Percentiles rank a stretch among this genome's conserved stretches.
phyloP scores from a whole-genome alignment of 768 basidiomycete genomes.

The Podaxis sp. region DNA sequence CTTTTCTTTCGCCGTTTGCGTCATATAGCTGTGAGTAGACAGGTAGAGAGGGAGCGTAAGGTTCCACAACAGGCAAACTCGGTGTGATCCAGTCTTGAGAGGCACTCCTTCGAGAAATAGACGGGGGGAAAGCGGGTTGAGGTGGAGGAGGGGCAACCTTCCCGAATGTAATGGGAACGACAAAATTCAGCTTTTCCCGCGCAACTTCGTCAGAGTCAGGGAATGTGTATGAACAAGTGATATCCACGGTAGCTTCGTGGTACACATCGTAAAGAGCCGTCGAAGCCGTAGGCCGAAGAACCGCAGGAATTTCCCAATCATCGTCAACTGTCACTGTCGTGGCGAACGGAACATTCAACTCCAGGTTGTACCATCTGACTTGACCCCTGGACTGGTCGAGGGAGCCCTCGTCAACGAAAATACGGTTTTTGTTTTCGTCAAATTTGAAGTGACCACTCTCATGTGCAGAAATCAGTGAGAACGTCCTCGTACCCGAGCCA shows the following conservation, averaged over 20 bases:
- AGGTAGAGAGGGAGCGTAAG: constrained; percentile 44
- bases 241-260: constrained; percentile 53
- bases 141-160: constrained; percentile 35
- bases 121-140: constrained; percentile 14
- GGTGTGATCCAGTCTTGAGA: constrained; percentile 1
- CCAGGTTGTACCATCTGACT: constrained; percentile 59
- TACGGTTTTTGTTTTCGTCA: constrained; percentile 42
- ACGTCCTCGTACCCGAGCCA: constrained; percentile 32
- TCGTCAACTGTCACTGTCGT: constrained; percentile 26
- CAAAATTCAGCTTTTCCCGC: constrained; percentile 38
- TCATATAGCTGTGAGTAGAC: constrained; percentile 81
- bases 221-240: constrained; percentile 57
- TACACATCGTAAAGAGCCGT: constrained; percentile 58
- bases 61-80: constrained; percentile 19
- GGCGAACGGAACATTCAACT: constrained; percentile 52
- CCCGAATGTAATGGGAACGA: constrained; percentile 53
- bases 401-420: constrained; percentile 40
- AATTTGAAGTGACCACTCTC: constrained; percentile 50
- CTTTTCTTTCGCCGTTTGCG: constrained; percentile 68
- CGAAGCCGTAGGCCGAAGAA: constrained; percentile 44
- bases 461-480: constrained; percentile 49
- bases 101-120: neutral
- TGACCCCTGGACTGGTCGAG: constrained; percentile 21
- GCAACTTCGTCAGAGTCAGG: constrained; percentile 34
- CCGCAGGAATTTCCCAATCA: constrained; percentile 40